Base-by-base conservation (phyloP, 1,284 basidiomycete genomes). In the Fomitiporia mediterranea region DNA sequence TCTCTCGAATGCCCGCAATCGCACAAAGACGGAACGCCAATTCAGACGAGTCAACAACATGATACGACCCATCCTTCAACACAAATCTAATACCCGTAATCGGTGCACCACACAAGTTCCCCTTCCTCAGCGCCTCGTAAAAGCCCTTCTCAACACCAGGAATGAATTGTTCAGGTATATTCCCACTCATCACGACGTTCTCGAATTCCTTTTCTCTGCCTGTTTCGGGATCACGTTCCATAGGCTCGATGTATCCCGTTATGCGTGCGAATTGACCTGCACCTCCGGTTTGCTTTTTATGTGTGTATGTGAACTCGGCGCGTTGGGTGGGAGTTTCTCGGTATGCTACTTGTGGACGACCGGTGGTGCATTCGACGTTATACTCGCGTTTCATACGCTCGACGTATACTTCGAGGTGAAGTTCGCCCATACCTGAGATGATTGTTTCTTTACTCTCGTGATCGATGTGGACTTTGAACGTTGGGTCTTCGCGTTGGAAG, bases 301-400 rank as follows among this genome's bases (percentile, higher is more conserved):
- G 97, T 7, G 91, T 94, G 73, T 94, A 98, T 59, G 81, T 80
- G 74, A 99, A 99, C 51, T 88, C 80, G 5, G 89, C 84, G 34
- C 82, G 79, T 62, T 88, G 80, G 1, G 89, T 89, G 69, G 98
- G 86, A 0, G 95, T 94, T 75, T 99, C 97, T 50, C 95, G 85
- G 82, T 96, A 99, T 1, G 96, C 95, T 44, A 99, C 97, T 23
- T 91, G 89, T 9, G 97, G 97, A 72, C 96, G 96, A 59, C 97
- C 96, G 1, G 96, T 98, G 8, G 85, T 82, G 68, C 94, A 98
- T 34, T 92, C 85, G 25, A 96, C 92, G 61, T 91, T 92, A 76
- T 99, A 99, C 74, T 99, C 97, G 58, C 97, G 88, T 64, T 86
- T 88, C 94, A 99, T 98, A 43, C 97, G 90, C 72, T 99, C 97